Evolutionary conservation across 371 early-diverging fungal species (phyloP).

Genomic region (Mucor saturninus): DNA sequence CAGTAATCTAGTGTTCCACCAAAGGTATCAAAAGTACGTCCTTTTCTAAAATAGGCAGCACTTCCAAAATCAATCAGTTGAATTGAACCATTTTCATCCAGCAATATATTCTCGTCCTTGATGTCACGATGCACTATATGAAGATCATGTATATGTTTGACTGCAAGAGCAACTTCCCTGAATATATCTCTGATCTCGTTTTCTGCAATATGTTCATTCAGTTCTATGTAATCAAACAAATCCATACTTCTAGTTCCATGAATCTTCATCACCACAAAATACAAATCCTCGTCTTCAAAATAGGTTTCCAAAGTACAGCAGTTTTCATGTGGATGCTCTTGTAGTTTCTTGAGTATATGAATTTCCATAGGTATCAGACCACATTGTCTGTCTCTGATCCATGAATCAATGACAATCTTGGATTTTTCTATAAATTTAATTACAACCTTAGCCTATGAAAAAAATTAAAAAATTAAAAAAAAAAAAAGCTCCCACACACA

Average conservation of each 20-base stretch:
- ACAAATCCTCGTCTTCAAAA: constrained; percentile 70
- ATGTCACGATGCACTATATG: constrained; percentile 82
- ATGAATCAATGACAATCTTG: constrained; percentile 68
- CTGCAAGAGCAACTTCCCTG: constrained; percentile 65
- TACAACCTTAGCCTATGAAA: constrained; percentile 57
- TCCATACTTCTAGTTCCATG: constrained; percentile 75
- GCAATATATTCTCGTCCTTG: constrained; percentile 78
- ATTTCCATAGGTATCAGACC: constrained; percentile 75
- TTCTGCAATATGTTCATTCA: constrained; percentile 62
- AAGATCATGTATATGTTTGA: constrained; percentile 69
- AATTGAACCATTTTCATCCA: constrained; percentile 63
- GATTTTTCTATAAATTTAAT: constrained; percentile 74
- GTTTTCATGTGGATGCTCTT: constrained; percentile 61
- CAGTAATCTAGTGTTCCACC: constrained; percentile 79
- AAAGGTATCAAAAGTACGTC: constrained; percentile 72
- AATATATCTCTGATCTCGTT: constrained; percentile 64
- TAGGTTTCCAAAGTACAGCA: constrained; percentile 59
- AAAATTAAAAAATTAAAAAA: neutral
- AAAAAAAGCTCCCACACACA: neutral
- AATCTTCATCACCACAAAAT: constrained; percentile 68
- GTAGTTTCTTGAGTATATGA: constrained; percentile 65
- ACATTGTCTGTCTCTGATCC: constrained; percentile 66
- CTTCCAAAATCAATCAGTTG: constrained; percentile 81
- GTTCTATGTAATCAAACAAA: constrained; percentile 79
- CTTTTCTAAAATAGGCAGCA: constrained; percentile 66